A percentile compares a stretch with the other conserved stretches of the same genome.
These are phyloP conservation scores for Monosporozyma yasuniensis DNA, from an alignment of 805 yeast genomes.

Conservation along the genomic window DNA sequence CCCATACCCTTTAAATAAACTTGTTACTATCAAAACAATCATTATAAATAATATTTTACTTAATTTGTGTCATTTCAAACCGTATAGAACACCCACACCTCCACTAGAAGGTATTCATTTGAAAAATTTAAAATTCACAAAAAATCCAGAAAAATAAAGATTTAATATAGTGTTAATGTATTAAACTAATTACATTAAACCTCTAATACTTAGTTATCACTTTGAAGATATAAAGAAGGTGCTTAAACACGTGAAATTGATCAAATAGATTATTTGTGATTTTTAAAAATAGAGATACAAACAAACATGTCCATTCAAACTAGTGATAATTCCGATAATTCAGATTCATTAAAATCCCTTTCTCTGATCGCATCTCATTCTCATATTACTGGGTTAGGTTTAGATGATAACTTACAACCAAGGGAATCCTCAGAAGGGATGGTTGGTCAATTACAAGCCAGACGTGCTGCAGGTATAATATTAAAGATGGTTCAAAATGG, in stretches of 20 bases:
- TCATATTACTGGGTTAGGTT: constrained; percentile 93
- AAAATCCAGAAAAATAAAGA: background rate
- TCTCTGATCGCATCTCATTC: constrained; percentile 95
- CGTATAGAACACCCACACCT: background rate
- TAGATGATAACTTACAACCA: constrained; percentile 84
- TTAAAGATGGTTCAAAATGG: constrained; percentile 90
- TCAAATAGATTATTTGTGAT: too few species aligned
- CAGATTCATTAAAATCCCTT: constrained; percentile 48
- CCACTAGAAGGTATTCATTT: background rate
- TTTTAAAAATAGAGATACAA: too few species aligned
- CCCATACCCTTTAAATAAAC: too few species aligned
- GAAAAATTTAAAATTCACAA: background rate
- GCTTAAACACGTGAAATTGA: too few species aligned
- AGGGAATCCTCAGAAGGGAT: constrained; percentile 80
- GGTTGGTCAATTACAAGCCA: constrained; percentile 94
- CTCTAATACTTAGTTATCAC: too few species aligned
- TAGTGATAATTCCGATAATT: constrained; percentile 29
- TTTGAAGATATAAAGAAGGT: too few species aligned
- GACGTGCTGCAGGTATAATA: constrained; percentile 92
- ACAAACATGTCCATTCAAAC: constrained; percentile 35
- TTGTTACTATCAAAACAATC: too few species aligned
- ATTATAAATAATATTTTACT: too few species aligned
- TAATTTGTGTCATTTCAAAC: background rate
- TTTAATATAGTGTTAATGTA: too few species aligned
- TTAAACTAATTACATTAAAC: too few species aligned